Conservation (phyloP, 2,329 filamentous ascomycete species). For the Monosporascus sp. region DNA sequence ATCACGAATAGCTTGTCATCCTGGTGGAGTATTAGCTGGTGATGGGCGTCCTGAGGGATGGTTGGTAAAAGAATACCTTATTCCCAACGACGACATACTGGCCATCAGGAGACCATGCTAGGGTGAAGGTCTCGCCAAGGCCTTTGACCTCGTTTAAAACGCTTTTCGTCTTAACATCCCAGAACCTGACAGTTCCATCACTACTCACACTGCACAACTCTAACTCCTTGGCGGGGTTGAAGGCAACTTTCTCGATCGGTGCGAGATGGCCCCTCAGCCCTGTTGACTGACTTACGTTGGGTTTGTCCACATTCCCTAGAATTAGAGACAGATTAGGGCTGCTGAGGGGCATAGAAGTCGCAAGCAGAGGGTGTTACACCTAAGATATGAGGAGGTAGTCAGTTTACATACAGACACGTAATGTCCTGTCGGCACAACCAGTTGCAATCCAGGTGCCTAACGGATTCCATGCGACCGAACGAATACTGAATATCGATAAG, state of each 20-base stretch:
- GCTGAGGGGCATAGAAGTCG: neutral
- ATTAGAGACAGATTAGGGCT: neutral
- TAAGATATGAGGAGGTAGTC: neutral
- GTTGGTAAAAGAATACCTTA: constrained; percentile 46
- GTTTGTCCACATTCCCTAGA: constrained; percentile 71
- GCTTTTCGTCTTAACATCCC: constrained; percentile 71
- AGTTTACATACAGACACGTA: constrained; percentile 62
- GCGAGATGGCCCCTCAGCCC: constrained; percentile 66
- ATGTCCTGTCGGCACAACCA: constrained; percentile 63
- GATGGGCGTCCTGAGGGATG: neutral
- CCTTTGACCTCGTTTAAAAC: constrained; percentile 66
- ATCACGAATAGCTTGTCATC: constrained; percentile 59
- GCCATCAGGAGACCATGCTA: constrained; percentile 72
- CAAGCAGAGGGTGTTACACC: neutral
- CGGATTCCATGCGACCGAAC: constrained; percentile 85
- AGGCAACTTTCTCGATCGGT: constrained; percentile 69
- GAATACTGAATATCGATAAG: constrained; percentile 47
- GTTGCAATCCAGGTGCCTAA: constrained; percentile 80
- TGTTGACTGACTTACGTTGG: constrained; percentile 68
- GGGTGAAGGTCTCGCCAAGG: constrained; percentile 62
- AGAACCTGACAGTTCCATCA: constrained; percentile 72
- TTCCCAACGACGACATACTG: constrained; percentile 66
- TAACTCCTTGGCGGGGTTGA: constrained; percentile 72
- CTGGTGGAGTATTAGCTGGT: constrained; percentile 32
- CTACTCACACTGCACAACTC: constrained; percentile 70